Evolutionary conservation across 1,284 basidiomycete genomes (phyloP), one percentile per base, ranked within the genome.

Genomic region (Entoloma clypeatum): DNA sequence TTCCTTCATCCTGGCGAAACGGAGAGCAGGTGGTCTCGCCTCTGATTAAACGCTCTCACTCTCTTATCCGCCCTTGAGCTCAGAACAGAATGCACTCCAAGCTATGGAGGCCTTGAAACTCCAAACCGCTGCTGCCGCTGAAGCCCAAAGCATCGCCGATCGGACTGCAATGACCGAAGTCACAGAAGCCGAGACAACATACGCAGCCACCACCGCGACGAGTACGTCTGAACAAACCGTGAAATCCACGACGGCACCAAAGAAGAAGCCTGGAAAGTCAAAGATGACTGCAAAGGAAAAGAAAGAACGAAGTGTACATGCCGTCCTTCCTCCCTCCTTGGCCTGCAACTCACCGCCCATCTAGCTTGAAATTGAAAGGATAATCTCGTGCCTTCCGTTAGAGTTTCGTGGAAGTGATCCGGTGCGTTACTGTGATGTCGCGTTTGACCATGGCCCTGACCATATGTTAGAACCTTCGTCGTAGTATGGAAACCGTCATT

Each of bases 341-440:
- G 19, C 32, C 11, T 37, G 19, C 19, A 27, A 8, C 34, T 37
- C 3, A 32, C 11, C 42, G 36, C 17, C 10, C 13, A 28, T 18
- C 2, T 46, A 85, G 77, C 59, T 85, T 35, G 74, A 74, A 44
- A 71, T 92, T 16, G 86, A 91, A 47, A 78, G 76, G 46, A 75
- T 92, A 25, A 77, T 95, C 28, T 76, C 83, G 23, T 80, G 77
- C 43, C 68, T 96, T 24, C 93, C 93, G 0, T 72, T 96, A 17
- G 93, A 96, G 62, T 97, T 92, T 60, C 76, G 92, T 29, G 92
- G 92, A 10, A 84, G 74, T 53, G 90, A 95, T 61, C 82, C 86
- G 3, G 88, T 89, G 55, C 44, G 81, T 41, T 30, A 13, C 24
- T 8, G 11, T 17, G 14, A 2, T 28, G 16, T 30, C 25, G 13